Evolutionary conservation across 164 flowering plant genomes (phyloP).

Genomic region (Houttuynia cordata): DNA sequence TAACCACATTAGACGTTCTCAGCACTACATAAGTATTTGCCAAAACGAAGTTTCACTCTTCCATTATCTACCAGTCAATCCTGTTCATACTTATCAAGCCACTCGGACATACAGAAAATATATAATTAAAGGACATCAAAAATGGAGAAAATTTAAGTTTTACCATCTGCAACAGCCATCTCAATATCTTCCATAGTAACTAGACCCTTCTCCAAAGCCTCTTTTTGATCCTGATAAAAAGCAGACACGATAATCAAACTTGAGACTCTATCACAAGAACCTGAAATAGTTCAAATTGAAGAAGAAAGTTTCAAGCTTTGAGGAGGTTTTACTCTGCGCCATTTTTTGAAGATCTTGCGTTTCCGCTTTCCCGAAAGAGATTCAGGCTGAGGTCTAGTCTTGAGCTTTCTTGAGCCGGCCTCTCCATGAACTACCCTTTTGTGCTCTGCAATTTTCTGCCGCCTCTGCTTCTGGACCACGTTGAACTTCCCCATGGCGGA

Average conservation of each 20-base stretch:
- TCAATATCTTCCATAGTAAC: constrained; percentile 63
- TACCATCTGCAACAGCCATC: constrained; percentile 72
- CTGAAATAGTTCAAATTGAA: neutral
- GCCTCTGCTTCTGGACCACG: constrained; percentile 56
- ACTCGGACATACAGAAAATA: no score
- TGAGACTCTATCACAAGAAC: neutral
- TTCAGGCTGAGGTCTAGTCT: constrained; percentile 30
- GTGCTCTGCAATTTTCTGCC: constrained; percentile 31
- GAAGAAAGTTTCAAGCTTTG: constrained; percentile 2
- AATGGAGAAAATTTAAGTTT: neutral
- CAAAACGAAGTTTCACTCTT: no score
- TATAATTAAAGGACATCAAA: neutral
- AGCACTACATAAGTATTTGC: no score
- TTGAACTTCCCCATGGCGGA: constrained; percentile 61
- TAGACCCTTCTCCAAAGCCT: constrained; percentile 50
- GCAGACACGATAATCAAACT: neutral
- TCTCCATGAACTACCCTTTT: constrained; percentile 67
- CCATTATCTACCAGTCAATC: no score
- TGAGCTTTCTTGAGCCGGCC: constrained; percentile 58
- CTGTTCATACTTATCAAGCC: no score
- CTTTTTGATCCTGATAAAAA: constrained; percentile 63
- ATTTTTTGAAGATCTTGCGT: constrained; percentile 74
- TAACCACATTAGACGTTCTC: no score
- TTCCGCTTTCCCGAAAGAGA: constrained; percentile 83
- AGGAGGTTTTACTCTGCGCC: constrained; percentile 48